Conservation (phyloP, 805 yeast species). For the Starmera pachycereana region DNA sequence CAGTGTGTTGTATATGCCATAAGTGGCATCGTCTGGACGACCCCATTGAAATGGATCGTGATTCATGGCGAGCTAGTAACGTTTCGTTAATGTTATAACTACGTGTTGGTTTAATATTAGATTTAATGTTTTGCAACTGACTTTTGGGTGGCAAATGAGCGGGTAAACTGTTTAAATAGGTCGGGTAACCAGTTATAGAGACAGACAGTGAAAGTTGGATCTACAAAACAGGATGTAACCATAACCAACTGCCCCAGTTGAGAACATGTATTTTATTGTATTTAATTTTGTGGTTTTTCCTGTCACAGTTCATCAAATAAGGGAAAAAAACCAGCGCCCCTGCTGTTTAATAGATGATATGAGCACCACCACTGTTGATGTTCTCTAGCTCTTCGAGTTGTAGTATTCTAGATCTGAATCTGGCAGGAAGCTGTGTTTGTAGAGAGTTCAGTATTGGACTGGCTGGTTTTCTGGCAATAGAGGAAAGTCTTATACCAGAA, state of each 20-base stretch:
- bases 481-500: constrained; percentile 13
- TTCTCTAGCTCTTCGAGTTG: constrained; percentile 60
- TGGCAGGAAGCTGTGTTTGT: constrained; percentile 42
- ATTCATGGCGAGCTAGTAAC: constrained; percentile 44
- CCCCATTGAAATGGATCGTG: constrained; percentile 97
- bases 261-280: not conserved
- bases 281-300: not conserved
- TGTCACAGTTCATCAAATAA: not conserved
- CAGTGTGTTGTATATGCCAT: constrained; percentile 68
- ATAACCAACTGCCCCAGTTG: not conserved
- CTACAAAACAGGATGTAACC: no score
- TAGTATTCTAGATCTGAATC: constrained; percentile 58
- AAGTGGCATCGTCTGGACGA: constrained; percentile 73
- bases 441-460: constrained; percentile 9
- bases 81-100: no score
- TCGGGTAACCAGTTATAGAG: no score
- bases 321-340: not conserved
- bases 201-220: no score
- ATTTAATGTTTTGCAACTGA: constrained; percentile 7
- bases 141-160: not conserved
- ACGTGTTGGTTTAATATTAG: not conserved
- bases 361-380: constrained; percentile 75
- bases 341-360: not conserved
- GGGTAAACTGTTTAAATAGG: no score
- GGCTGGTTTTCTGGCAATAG: constrained; percentile 12